Evolutionary conservation across 108 stramenopile species (phyloP), one percentile per base, ranked within the genome.

Genomic region (Cyclotella sp.): DNA sequence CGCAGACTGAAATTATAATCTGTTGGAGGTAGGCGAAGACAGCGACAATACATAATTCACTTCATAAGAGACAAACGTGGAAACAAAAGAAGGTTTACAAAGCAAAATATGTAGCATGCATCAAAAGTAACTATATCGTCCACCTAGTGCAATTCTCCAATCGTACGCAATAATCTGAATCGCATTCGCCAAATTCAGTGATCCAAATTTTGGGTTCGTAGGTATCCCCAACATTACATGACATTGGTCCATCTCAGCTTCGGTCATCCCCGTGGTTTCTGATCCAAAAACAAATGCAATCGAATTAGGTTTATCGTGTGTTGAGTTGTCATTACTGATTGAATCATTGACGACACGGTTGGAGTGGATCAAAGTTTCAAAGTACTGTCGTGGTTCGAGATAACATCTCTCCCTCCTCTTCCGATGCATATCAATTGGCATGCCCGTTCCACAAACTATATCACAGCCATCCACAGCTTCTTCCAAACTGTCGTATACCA

Each of bases 121-220:
- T 34, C 34, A 34, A 34, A 34, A 34, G 34, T 34, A 34, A 34
- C 34, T 34, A 34, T 34, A 6, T 34, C 47, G 0, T 39, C 70
- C 63, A 64, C 68, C 79, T 26, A 83, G 43, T 29, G 86, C 88
- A 54, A 84, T 70, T 45, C 86, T 71, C 86, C 88, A 89, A 64
- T 89, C 88, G 69, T 87, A 89, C 10, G 85, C 90, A 67, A 91
- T 86, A 27, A 91, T 62, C 77, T 91, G 90, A 7, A 91, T 88
- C 5, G 90, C 90, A 14, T 79, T 76, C 18, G 90, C 90, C 49
- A 91, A 62, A 82, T 91, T 91, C 64, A 91, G 67, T 18, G 85
- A 86, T 14, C 88, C 88, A 72, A 89, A 91, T 3, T 41, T 42
- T 9, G 88, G 88, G 66, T 91, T 86, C 53, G 90, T 87, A 9